These are phyloP conservation scores for Radiomyces spectabilis DNA, from an alignment of 192 early-diverging fungal species.

Conservation along the genomic window DNA sequence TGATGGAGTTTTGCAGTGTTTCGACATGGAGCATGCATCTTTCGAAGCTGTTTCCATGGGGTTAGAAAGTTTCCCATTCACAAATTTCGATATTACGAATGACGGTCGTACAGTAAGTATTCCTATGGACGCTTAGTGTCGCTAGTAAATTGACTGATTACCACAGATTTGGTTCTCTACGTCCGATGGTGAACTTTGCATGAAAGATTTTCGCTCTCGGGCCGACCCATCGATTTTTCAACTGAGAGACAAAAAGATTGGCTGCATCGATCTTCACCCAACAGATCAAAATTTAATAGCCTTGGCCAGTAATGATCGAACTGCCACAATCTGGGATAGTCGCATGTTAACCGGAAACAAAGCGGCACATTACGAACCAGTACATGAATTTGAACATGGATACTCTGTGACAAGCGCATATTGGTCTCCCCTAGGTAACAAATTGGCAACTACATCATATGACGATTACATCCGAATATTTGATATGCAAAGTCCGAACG, in stretches of 20 bases:
- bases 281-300: slow-evolving; percentile 35
- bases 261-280: slow-evolving; percentile 54
- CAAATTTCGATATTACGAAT: slow-evolving; percentile 32
- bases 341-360: slow-evolving; percentile 31
- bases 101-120: slow-evolving; percentile 13
- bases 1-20: slow-evolving; percentile 49
- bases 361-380: slow-evolving; percentile 17
- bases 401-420: slow-evolving; percentile 54
- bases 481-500: neutral
- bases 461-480: slow-evolving; percentile 52
- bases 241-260: slow-evolving; percentile 49
- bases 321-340: slow-evolving; percentile 54
- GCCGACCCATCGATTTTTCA: slow-evolving; percentile 7
- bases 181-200: slow-evolving; percentile 38
- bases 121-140: neutral
- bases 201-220: slow-evolving; percentile 39
- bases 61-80: slow-evolving; percentile 20
- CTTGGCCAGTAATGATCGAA: slow-evolving; percentile 46
- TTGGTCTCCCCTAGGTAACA: slow-evolving; percentile 55
- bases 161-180: slow-evolving; percentile 45
- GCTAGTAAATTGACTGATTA: neutral
- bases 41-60: slow-evolving; percentile 36
- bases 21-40: slow-evolving; percentile 48
- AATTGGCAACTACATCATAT: slow-evolving; percentile 45
- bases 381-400: slow-evolving; percentile 34